phyloP scores from a whole-genome alignment of 2,329 filamentous ascomycete genomes.

The Claviceps capensis region DNA sequence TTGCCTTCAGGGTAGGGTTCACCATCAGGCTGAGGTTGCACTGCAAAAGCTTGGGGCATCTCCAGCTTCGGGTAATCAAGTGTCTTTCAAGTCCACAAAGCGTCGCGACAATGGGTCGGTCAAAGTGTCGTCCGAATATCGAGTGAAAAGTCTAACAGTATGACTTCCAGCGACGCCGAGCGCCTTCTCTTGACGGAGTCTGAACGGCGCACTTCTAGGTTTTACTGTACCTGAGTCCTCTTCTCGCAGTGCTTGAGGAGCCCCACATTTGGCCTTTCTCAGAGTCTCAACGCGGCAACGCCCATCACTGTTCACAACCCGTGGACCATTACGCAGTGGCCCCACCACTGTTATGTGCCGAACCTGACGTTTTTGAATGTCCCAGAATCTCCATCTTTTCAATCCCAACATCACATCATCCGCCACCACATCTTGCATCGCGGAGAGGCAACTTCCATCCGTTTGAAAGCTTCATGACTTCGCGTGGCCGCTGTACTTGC shows the following conservation, averaged over 20 bases:
- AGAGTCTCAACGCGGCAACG: not conserved
- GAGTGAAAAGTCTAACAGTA: too few relatives aligned
- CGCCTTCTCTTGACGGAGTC: too few relatives aligned
- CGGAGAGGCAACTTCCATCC: not conserved
- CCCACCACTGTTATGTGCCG: slow-evolving; percentile 17
- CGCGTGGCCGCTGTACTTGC: not conserved
- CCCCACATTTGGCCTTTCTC: not conserved
- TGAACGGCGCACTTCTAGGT: too few relatives aligned
- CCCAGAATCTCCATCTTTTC: slow-evolving; percentile 14
- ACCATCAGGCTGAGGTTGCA: not conserved
- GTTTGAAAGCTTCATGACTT: not conserved
- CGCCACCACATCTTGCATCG: slow-evolving; percentile 3
- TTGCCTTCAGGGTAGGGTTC: not conserved
- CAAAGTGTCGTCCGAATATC: too few relatives aligned
- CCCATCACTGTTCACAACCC: not conserved
- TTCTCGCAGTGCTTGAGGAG: not conserved
- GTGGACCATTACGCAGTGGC: slow-evolving; percentile 25
- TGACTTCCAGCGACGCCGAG: too few relatives aligned
- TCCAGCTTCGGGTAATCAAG: not conserved
- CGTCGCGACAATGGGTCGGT: not conserved
- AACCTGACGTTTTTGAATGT: slow-evolving; percentile 23
- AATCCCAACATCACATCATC: slow-evolving; percentile 13
- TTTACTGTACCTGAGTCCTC: not conserved
- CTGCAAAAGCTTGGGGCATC: not conserved
- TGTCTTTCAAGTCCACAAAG: not conserved